Evolutionary conservation across 441 rosid genomes (phyloP), one percentile per base, ranked within the genome.

Genomic region (Mallotus japonicus): DNA sequence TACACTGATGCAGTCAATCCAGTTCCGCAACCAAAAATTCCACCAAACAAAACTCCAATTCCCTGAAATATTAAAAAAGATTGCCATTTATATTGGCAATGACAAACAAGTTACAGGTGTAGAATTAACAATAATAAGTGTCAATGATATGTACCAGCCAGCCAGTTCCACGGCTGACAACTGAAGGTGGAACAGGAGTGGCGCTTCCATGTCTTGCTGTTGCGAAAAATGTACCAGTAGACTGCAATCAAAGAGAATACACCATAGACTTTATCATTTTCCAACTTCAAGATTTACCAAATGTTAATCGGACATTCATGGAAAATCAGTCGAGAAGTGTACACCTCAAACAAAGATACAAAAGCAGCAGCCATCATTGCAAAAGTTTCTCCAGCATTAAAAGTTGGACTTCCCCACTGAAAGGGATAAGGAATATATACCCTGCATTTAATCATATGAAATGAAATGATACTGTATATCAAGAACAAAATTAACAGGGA

Each of bases 331-430:
- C 6, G 50, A 42, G 46, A 16, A 50, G 34, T 4, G 50, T 51
- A 87, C 95, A 24, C 28, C 97, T 90, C 97, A 74, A 86, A 88
- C n/a, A 89, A 83, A 65, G 96, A 86, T 68, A 92, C 92, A 16
- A 88, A 83, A 55, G 92, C 83, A 46, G 92, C 87, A 73, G 89
- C 88, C 88, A 88, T 83, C 94, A 90, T 88, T 20, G 85, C 89
- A 24, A 92, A 83, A 49, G 86, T 78, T 69, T 92, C 96, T 77
- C 88, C 87, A 17, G 81, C 78, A 67, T 84, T 72, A 40, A 92
- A 89, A 28, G 92, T 87, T 37, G 96, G 96, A 69, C 81, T 85
- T 72, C 92, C 92, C 94, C 94, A 92, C 76, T 87, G 92, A 77
- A 92, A 92, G 74, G 92, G 97, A 71, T 83, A 88, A 67, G 96